Evolutionary conservation across 208 protist species (phyloP).

Genomic region (Trypanosoma avium): DNA sequence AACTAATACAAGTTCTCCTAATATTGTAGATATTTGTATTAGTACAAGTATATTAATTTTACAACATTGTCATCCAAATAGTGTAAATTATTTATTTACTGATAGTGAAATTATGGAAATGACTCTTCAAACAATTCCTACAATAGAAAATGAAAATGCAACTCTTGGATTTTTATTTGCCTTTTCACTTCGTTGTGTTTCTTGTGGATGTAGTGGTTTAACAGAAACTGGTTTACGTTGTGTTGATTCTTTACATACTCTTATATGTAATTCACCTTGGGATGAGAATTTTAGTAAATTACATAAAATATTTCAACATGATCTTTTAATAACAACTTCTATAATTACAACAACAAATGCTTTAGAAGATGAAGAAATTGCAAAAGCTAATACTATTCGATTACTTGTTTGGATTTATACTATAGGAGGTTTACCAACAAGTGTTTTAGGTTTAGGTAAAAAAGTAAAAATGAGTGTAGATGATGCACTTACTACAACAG

Average conservation of each 20-base stretch:
- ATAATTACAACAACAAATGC: not conserved
- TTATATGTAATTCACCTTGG: conserved; percentile 21
- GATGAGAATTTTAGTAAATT: conserved; percentile 16
- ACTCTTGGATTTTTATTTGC: conserved; percentile 39
- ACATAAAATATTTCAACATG: conserved; percentile 7
- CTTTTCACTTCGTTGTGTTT: conserved; percentile 23
- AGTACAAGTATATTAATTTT: conserved; percentile 27
- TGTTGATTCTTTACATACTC: conserved; percentile 20
- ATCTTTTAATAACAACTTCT: not conserved
- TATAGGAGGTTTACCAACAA: conserved; percentile 15
- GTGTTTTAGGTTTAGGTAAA: conserved; percentile 10
- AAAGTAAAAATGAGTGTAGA: conserved; percentile 20
- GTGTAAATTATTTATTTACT: conserved; percentile 21
- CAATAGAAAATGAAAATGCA: conserved; percentile 11
- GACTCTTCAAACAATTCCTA: not conserved
- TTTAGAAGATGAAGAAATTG: conserved; percentile 1
- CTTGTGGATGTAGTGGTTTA: not conserved
- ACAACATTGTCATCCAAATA: conserved; percentile 21
- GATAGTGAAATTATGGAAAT: conserved; percentile 13
- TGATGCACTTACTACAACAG: conserved; percentile 15
- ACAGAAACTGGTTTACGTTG: conserved; percentile 19
- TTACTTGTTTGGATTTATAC: conserved; percentile 27
- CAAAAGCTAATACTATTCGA: conserved; percentile 4
- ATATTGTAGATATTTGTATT: conserved; percentile 25
- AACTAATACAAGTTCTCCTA: not conserved